Percentiles rank a stretch among this genome's conserved stretches.
These are phyloP conservation scores for Fomitopsis pulvina DNA, from an alignment of 768 basidiomycete species.

Conservation along the genomic window DNA sequence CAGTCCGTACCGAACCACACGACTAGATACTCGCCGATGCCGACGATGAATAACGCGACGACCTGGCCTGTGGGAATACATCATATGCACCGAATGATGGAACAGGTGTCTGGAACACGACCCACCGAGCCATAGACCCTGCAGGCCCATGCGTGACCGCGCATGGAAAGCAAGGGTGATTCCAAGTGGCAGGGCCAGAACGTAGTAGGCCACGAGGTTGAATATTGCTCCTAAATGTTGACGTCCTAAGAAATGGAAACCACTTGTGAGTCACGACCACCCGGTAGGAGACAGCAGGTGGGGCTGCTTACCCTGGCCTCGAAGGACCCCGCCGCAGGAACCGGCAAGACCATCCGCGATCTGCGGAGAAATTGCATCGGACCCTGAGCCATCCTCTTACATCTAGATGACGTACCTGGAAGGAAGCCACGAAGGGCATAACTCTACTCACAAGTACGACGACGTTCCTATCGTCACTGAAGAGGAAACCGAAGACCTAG, in stretches of 20 bases:
- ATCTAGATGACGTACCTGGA: slow-evolving; percentile 32
- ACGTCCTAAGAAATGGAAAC: slow-evolving; percentile 25
- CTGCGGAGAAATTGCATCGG: slow-evolving; percentile 15
- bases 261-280: background rate
- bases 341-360: slow-evolving; percentile 47
- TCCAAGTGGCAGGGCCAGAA: slow-evolving; percentile 46
- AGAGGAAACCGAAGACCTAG: slow-evolving; percentile 61
- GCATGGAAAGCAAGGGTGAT: slow-evolving; percentile 42
- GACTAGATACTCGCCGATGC: slow-evolving; percentile 56
- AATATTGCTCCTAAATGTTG: slow-evolving; percentile 72
- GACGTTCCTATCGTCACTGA: slow-evolving; percentile 56
- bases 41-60: slow-evolving; percentile 66
- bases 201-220: slow-evolving; percentile 61
- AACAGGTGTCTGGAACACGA: background rate
- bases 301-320: slow-evolving; percentile 34
- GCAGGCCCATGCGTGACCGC: slow-evolving; percentile 32
- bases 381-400: background rate
- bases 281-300: background rate
- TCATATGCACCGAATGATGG: background rate
- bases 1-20: slow-evolving; percentile 49
- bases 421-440: slow-evolving; percentile 49
- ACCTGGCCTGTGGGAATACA: slow-evolving; percentile 51
- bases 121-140: slow-evolving; percentile 46
- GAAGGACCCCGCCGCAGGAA: slow-evolving; percentile 42
- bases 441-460: slow-evolving; percentile 42